Base-by-base conservation (phyloP, 2,329 filamentous ascomycete genomes). In the Setomelanomma holmii region DNA sequence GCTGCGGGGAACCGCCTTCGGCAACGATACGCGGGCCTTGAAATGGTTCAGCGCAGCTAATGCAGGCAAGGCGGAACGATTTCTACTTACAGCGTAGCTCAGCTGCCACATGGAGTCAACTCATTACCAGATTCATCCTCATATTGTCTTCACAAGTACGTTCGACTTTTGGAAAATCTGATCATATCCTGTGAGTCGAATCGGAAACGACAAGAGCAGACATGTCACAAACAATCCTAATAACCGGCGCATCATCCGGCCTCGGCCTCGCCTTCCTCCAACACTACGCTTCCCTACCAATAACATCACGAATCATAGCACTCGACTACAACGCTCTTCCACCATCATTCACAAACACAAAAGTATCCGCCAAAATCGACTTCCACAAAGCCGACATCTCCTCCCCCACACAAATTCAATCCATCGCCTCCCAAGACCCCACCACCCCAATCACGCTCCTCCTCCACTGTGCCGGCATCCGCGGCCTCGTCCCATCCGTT, bases 191-290 rank as follows among this genome's bases (percentile, higher is more conserved):
- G n/a, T n/a, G n/a, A n/a, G n/a, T n/a, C n/a, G n/a, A n/a, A n/a
- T n/a, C n/a, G n/a, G n/a, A n/a, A n/a, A n/a, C n/a, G n/a, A n/a
- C n/a, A n/a, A n/a, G n/a, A n/a, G 16, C n/a, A 8, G 6, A 36
- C 3, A 61, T 60, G 47, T 8, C 52, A 16, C 34, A 53, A 43
- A 97, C 91, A 5, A 81, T 98, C 53, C 78, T 98, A 51, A 86
- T 99, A 64, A 98, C 95, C n/a, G 93, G 95, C 52, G 93, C 93
- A 30, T 95, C 90, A 4, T 95, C 91, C 30, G 95, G 95, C 58
- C 97, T 99, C 75, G 95, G 95, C 24, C 85, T 85, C 50, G 86
- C 84, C 64, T 89, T 72, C 40, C 23, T 68, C 4, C 35, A 58
- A 12, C 60, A 72, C 60, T 69, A 70, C 52, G 43, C 53, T 30